Percentiles rank a stretch among this genome's conserved stretches.
These are phyloP conservation scores for Eucalyptus rudis DNA, from an alignment of 345 rosid species.

Conservation along the genomic window DNA sequence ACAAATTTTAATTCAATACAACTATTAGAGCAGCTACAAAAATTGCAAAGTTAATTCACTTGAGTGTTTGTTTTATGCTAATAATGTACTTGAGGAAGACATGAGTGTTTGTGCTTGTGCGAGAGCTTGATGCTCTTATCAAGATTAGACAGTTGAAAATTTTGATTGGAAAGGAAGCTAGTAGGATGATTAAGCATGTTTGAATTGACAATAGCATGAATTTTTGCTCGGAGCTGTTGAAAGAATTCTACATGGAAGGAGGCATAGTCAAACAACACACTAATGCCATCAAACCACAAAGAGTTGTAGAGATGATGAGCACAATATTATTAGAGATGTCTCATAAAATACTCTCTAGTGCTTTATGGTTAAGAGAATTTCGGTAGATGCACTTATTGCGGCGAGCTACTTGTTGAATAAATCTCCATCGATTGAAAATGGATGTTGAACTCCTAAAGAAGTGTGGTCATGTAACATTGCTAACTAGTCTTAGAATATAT, in stretches of 20 bases:
- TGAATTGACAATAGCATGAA: not conserved
- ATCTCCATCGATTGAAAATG: not conserved
- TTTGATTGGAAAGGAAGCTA: not conserved
- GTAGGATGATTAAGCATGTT: not conserved
- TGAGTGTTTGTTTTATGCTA: not conserved
- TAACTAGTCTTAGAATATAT: not conserved
- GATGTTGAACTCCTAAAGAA: not conserved
- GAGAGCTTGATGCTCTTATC: not conserved
- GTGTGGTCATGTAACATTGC: not conserved
- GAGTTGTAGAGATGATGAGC: not conserved
- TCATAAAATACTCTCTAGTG: not conserved
- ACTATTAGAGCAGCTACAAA: not conserved
- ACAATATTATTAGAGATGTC: not conserved
- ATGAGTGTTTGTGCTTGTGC: not conserved
- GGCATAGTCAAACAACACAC: not conserved
- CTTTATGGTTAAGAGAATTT: not conserved
- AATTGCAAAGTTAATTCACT: not conserved
- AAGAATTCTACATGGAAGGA: not conserved
- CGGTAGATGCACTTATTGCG: not conserved
- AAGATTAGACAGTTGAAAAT: not conserved
- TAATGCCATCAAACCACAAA: not conserved
- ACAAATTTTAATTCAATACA: not conserved
- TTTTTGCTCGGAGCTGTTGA: not conserved
- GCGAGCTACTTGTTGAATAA: not conserved
- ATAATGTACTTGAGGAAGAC: not conserved